Base-by-base conservation (phyloP, 441 rosid genomes). In the Adansonia madagascariensis region DNA sequence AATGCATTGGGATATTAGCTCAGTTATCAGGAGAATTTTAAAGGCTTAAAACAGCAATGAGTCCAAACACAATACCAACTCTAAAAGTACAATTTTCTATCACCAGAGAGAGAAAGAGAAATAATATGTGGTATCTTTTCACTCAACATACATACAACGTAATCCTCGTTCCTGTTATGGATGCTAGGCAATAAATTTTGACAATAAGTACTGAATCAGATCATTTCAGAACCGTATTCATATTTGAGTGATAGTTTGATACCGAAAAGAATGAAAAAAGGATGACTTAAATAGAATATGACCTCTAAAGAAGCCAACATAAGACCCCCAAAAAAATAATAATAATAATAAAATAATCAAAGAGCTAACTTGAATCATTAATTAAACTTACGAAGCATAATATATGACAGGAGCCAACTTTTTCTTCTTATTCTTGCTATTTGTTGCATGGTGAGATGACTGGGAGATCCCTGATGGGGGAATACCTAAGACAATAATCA, bases 381-480 rank as follows among this genome's bases (percentile, higher is more conserved):
- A 74, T 9, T 27, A 82, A 63, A 82, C 98, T 87, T 84, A 96
- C 98, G 99, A 85, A 10, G 98, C 86, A 80, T 91, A 96, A 77
- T 76, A 96, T 56, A 94, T 88, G 10, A 86, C 89, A 68, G 99
- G 99, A 8, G 78, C 67, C 53, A 56, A 57, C 79, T 84, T 90
- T 77, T 92, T 89, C 86, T 90, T 95, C 62, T 82, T 74, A 75
- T 18, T 83, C 87, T 86, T 89, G 74, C 55, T 79, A 52, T 82
- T 86, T n/a, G 82, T 31, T 31, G 75, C 71, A 27, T 86, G 35
- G 50, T 90, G 90, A 76, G 80, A 61, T 56, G 81, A 79, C 81
- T 85, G 90, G 15, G 53, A 59, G 44, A 76, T 82, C 52, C 67
- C 82, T 67, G 91, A 77, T 50, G 75, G 78, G 43, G 84, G 81